A percentile compares a stretch with the other conserved stretches of the same genome.
Evolutionary conservation across 2,329 filamentous ascomycete genomes (phyloP).

Genomic region (Cercospora sp.): DNA sequence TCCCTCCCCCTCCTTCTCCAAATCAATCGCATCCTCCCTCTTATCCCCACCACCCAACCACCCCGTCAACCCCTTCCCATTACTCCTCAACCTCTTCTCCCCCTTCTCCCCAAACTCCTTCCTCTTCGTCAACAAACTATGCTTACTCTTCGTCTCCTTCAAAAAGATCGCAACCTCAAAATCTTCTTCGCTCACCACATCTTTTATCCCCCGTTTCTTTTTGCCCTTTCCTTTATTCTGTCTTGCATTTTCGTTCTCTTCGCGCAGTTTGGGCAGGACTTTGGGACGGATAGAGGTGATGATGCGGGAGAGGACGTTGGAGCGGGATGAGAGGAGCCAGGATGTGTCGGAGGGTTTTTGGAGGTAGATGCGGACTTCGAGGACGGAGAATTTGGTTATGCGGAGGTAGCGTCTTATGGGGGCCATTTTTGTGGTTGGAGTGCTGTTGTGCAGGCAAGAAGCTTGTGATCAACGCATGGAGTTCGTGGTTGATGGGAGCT

Average conservation of each 20-base stretch:
- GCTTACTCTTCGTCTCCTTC: slow-evolving; percentile 79
- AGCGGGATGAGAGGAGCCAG: slow-evolving; percentile 77
- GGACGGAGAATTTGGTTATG: slow-evolving; percentile 87
- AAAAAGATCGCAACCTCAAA: slow-evolving; percentile 95
- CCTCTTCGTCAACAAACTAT: slow-evolving; percentile 81
- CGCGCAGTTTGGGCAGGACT: slow-evolving; percentile 85
- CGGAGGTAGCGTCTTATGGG: slow-evolving; percentile 86
- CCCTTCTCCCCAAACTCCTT: slow-evolving; percentile 61
- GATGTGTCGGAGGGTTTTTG: slow-evolving; percentile 82
- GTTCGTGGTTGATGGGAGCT: not conserved
- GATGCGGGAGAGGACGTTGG: slow-evolving; percentile 76
- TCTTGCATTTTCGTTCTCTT: slow-evolving; percentile 66
- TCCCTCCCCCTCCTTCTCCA: slow-evolving; percentile 47
- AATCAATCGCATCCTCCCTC: slow-evolving; percentile 39
- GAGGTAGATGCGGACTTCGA: slow-evolving; percentile 96
- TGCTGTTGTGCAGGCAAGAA: no score
- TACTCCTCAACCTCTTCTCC: slow-evolving; percentile 47
- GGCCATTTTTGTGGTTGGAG: slow-evolving; percentile 60
- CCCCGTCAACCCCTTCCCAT: slow-evolving; percentile 49
- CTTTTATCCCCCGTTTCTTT: slow-evolving; percentile 78
- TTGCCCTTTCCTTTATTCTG: slow-evolving; percentile 58
- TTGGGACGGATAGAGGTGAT: slow-evolving; percentile 82
- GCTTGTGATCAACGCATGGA: no score
- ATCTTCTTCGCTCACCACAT: slow-evolving; percentile 83
- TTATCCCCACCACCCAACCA: slow-evolving; percentile 39